Base-by-base conservation (phyloP, 2,329 filamentous ascomycete species). In the Aschersonia sp. region DNA sequence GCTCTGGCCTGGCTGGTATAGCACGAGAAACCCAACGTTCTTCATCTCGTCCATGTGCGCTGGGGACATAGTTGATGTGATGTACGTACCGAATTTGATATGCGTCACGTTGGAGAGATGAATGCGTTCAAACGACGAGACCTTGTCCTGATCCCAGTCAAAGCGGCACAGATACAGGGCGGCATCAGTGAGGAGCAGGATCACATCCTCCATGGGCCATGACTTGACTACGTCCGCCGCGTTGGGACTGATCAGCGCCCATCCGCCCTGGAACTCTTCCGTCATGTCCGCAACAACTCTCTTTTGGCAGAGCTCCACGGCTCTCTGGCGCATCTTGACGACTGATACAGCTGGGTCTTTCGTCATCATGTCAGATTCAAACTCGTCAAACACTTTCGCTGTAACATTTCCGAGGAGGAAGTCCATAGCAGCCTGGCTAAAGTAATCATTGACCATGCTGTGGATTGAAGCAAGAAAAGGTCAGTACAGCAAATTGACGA, bases 381-480 rank as follows among this genome's bases (percentile, higher is more conserved):
- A 98, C 55, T 98, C 92, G 49, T 91, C 85, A 60, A 97, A 97
- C 3, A 95, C 84, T 12, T 81, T 73, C 1, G 82, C 82, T 0
- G 84, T 88, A 9, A 94, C 86, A 55, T 92, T 92, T 28, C 92
- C 92, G 0, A 97, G 77, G 4, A 95, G 75, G 59, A 92, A 97
- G 62, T 98, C 92, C 54, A 98, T 95, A 46, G 86, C 87, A 0
- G 89, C 86, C 62, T 98, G 92, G 29, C 89, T 85, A 65, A 97
- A 97, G 64, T 94, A 96, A 65, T 98, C 92, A 55, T 94, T 95
- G 54, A 98, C 89, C 65, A 97, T 92, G 54, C 95, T 97, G 59
- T 75, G 20, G 9, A 3, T 30, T 40, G 43, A 45, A 47, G 28
- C 20, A 44, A 20, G 40, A 10, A 43, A 43, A 43, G 40, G 9